Percentiles rank a stretch among this genome's conserved stretches.
These are phyloP conservation scores for Paramicrosporidium saccamoebae DNA, from an alignment of 371 early-diverging fungal genomes.

Conservation along the genomic window DNA sequence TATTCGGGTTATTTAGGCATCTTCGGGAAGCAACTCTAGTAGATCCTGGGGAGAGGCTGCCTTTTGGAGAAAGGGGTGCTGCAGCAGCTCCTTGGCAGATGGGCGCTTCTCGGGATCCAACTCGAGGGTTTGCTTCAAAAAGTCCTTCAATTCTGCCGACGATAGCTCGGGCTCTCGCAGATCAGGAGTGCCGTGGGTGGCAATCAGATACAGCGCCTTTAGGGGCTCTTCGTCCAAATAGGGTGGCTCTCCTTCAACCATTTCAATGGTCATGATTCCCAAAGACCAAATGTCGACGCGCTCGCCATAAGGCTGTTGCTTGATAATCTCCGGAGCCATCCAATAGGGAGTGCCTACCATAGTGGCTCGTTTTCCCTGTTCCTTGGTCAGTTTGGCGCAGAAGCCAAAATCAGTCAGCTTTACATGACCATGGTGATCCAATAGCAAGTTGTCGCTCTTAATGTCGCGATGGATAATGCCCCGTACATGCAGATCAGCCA, in stretches of 20 bases:
- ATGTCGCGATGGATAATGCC: slow-evolving; percentile 89
- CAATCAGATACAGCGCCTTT: slow-evolving; percentile 74
- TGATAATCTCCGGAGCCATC: slow-evolving; percentile 78
- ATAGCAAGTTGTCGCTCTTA: slow-evolving; percentile 72
- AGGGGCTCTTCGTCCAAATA: slow-evolving; percentile 78
- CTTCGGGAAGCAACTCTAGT: too few relatives aligned
- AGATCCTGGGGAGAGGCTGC: slow-evolving; percentile 13
- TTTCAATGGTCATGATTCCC: slow-evolving; percentile 86
- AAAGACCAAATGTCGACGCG: slow-evolving; percentile 77
- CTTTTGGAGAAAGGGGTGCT: slow-evolving; percentile 30
- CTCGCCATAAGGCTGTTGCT: slow-evolving; percentile 53
- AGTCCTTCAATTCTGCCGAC: slow-evolving; percentile 43
- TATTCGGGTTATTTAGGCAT: too few relatives aligned
- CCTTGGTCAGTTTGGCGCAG: slow-evolving; percentile 60
- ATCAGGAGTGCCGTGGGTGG: slow-evolving; percentile 84
- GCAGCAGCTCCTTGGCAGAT: slow-evolving; percentile 37
- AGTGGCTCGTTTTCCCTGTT: slow-evolving; percentile 56
- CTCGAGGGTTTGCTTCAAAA: slow-evolving; percentile 51
- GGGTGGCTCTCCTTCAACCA: slow-evolving; percentile 90
- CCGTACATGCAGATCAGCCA: slow-evolving; percentile 61
- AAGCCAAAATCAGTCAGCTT: slow-evolving; percentile 90
- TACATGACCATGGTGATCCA: slow-evolving; percentile 52
- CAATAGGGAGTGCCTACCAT: slow-evolving; percentile 88
- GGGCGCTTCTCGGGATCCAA: slow-evolving; percentile 63
- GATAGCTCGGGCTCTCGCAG: slow-evolving; percentile 50